Conservation (phyloP, 2,329 filamentous ascomycete species). For the Albifimbria verrucaria region DNA sequence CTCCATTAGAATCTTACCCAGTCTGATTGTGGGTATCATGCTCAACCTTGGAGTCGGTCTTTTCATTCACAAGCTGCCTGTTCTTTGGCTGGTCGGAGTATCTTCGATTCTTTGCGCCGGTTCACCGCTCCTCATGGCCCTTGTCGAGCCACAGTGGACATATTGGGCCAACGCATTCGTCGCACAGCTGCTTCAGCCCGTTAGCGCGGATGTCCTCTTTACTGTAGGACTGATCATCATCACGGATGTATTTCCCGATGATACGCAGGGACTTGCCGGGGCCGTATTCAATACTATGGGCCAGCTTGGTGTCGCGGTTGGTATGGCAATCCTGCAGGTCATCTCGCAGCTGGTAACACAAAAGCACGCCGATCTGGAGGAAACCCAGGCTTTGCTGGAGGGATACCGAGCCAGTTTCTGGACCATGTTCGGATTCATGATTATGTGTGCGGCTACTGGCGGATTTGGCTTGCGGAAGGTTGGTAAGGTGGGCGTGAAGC, state of each 20-base stretch:
- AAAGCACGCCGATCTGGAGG: not conserved
- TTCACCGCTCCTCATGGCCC: constrained; percentile 48
- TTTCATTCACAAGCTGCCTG: not conserved
- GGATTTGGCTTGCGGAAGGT: constrained; percentile 8
- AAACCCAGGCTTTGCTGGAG: constrained; percentile 29
- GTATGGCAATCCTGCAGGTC: constrained; percentile 37
- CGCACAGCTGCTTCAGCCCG: constrained; percentile 31
- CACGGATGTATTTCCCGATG: constrained; percentile 43
- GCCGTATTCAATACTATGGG: constrained; percentile 54
- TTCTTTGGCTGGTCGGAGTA: constrained; percentile 22
- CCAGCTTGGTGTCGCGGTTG: constrained; percentile 46
- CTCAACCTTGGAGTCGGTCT: constrained; percentile 30
- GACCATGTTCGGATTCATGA: constrained; percentile 37
- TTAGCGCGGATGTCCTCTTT: constrained; percentile 43
- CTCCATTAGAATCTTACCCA: constrained; percentile 39
- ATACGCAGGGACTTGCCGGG: constrained; percentile 53
- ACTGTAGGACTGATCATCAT: constrained; percentile 51
- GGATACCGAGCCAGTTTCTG: constrained; percentile 44
- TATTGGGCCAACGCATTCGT: constrained; percentile 45
- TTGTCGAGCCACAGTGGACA: constrained; percentile 39
- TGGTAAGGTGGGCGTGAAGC: constrained; percentile 11
- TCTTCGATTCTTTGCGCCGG: constrained; percentile 33
- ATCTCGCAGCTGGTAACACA: constrained; percentile 32
- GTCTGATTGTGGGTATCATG: constrained; percentile 32
- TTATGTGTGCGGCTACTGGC: constrained; percentile 1